Conservation (phyloP, 345 rosid species). For the Stellera chamaejasme region DNA sequence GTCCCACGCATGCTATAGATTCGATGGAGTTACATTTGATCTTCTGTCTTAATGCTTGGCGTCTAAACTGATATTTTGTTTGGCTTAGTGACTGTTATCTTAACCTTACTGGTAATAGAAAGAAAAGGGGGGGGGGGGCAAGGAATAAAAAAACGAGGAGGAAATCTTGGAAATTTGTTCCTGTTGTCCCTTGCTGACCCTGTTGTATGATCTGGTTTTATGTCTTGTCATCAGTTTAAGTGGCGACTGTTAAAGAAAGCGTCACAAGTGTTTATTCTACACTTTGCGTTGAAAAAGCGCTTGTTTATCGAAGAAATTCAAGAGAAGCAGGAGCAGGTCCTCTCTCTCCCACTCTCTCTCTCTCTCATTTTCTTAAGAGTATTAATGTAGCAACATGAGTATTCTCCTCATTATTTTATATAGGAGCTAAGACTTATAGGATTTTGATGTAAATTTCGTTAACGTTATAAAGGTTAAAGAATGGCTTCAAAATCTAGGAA, state of each 20-base stretch:
- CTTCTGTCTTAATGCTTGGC: too few species aligned
- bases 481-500: slow-evolving; percentile 99
- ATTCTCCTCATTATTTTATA: too few species aligned
- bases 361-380: not conserved
- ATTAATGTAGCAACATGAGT: not conserved
- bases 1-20: too few species aligned
- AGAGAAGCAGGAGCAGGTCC: slow-evolving; percentile 98
- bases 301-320: slow-evolving; percentile 90
- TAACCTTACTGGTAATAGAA: too few species aligned
- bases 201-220: slow-evolving; percentile 1
- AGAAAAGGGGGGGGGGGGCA: too few species aligned
- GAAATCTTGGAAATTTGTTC: not conserved
- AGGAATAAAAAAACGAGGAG: too few species aligned
- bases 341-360: not conserved
- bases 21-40: too few species aligned
- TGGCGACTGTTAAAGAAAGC: slow-evolving; percentile 89
- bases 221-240: slow-evolving; percentile 53
- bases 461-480: slow-evolving; percentile 88
- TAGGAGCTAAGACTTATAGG: slow-evolving; percentile 9
- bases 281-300: slow-evolving; percentile 88
- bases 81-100: too few species aligned
- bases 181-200: not conserved
- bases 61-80: too few species aligned
- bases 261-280: slow-evolving; percentile 80
- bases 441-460: slow-evolving; percentile 42